A percentile compares a stretch with the other conserved stretches of the same genome.
Conservation (phyloP, 2,329 filamentous ascomycete genomes). For the Rachicladosporium sp. region DNA sequence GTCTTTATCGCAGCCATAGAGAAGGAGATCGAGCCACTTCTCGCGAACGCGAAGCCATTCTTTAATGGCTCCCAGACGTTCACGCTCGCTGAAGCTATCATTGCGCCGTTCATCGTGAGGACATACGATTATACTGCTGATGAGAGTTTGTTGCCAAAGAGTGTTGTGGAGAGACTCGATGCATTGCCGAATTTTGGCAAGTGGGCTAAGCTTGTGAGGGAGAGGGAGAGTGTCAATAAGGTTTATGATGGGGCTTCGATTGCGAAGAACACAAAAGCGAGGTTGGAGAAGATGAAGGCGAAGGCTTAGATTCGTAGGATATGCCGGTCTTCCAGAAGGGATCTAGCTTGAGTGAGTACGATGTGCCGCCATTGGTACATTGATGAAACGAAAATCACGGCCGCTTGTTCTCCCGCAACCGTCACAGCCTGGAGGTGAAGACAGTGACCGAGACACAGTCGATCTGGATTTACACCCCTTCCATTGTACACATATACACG, state of each 20-base stretch:
- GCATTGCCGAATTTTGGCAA: conserved; percentile 43
- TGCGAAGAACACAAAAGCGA: conserved; percentile 31
- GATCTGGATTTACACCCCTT: too few relatives aligned
- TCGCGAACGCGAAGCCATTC: conserved; percentile 37
- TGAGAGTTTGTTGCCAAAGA: conserved; percentile 40
- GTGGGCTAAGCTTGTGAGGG: conserved; percentile 18
- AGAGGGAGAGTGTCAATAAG: conserved; percentile 48
- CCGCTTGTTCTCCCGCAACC: too few relatives aligned
- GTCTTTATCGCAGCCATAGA: conserved; percentile 44
- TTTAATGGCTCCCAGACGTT: conserved; percentile 38
- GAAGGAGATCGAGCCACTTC: conserved; percentile 63
- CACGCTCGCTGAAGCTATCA: conserved; percentile 62
- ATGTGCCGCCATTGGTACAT: too few relatives aligned
- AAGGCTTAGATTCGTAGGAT: too few relatives aligned
- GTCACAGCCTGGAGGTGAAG: too few relatives aligned
- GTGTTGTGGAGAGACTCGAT: conserved; percentile 35
- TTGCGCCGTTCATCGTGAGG: conserved; percentile 55
- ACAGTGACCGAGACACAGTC: too few relatives aligned
- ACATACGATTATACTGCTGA: conserved; percentile 43
- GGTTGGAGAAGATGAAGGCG: conserved; percentile 23
- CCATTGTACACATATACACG: too few relatives aligned
- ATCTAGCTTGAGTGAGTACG: too few relatives aligned
- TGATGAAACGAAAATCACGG: too few relatives aligned
- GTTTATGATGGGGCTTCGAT: conserved; percentile 47
- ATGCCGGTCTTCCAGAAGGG: too few relatives aligned